Conservation (phyloP, 306 rosid genomes). For the Sechiopsis laciniata region DNA sequence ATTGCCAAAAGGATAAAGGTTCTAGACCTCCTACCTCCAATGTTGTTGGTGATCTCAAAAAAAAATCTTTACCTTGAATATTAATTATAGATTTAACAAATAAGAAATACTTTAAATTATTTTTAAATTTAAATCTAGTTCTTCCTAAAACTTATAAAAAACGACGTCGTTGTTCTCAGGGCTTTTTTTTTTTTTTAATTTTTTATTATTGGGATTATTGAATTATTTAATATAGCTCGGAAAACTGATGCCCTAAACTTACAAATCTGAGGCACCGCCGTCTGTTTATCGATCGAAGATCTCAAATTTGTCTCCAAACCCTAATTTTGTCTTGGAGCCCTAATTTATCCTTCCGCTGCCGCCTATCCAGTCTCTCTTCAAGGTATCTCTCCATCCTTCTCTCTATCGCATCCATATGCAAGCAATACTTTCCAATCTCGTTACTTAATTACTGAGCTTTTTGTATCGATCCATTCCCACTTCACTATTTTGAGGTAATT, state of each 20-base stretch:
- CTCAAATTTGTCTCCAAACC: neutral
- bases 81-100: too few species aligned
- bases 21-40: too few species aligned
- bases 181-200: too few species aligned
- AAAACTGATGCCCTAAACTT: constrained; percentile 7
- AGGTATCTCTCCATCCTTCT: neutral
- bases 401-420: neutral
- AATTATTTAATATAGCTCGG: neutral
- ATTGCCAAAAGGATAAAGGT: too few species aligned
- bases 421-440: neutral
- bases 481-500: neutral
- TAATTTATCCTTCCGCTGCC: neutral
- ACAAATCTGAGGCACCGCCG: constrained; percentile 11
- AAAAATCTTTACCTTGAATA: too few species aligned
- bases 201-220: too few species aligned
- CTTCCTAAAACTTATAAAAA: too few species aligned
- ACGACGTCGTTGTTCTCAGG: too few species aligned
- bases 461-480: neutral
- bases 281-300: constrained; percentile 1
- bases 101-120: too few species aligned
- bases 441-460: neutral
- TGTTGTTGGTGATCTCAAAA: too few species aligned
- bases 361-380: neutral
- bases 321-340: neutral
- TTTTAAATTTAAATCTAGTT: too few species aligned